Evolutionary conservation across 768 basidiomycete genomes (phyloP), one percentile per base, ranked within the genome.

Genomic region (Phylloporus sp.): DNA sequence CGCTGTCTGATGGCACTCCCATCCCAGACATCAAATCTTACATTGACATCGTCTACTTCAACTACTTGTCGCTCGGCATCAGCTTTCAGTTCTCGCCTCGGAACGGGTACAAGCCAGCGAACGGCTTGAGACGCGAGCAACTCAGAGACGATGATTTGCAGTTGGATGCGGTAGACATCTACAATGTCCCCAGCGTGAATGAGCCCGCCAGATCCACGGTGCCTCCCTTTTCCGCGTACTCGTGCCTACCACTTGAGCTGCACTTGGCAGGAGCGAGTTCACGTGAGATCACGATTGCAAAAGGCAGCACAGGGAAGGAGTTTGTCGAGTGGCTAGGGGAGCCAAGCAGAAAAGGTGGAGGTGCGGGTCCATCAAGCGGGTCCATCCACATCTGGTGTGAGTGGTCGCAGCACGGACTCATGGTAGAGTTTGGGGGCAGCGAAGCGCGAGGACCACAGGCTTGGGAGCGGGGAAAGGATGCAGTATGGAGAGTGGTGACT

Each of bases 301-400:
- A 66, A 27, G 73, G 73, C 43, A 84, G 82, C 22, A 81, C 80
- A 11, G 95, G 92, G 3, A 85, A 86, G 61, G 83, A 91, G 0
- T 84, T 98, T 53, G 88, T 97, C 9, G 60, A 69, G 24, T 66
- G 68, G 40, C 65, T 97, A 40, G 93, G 93, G 10, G 95, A 97
- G 69, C 95, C 95, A 7, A 81, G 81, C 62, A 77, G 90, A 54
- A 98, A 97, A 66, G 95, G 95, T 7, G 93, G 94, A 20, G 94
- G 95, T 2, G 74, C 82, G 9, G 91, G 91, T 1, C 90, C 91
- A 12, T 86, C 85, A 20, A 81, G 83, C 2, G 88, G 89, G 34
- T 91, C 87, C 28, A 88, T 95, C 58, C 86, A 85, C 26, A 91
- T 95, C 58, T 97, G 92, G 91, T 88, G 92, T 57, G 92, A 97